Evolutionary conservation across 208 protist genomes (phyloP).

Genomic region (Crithidia sp.): DNA sequence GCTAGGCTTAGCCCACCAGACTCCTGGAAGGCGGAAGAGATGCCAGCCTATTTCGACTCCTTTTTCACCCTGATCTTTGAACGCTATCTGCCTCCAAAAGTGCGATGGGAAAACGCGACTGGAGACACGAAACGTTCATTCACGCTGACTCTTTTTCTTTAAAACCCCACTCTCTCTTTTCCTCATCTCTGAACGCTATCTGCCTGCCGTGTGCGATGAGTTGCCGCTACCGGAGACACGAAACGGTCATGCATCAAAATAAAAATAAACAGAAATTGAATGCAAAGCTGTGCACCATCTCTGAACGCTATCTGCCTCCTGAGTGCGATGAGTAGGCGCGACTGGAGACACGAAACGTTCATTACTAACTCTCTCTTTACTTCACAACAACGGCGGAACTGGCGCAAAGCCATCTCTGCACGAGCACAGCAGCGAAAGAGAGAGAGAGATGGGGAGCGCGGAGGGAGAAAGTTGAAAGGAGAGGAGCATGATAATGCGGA

Average conservation of each 20-base stretch:
- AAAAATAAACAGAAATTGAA: not conserved
- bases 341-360: constrained; percentile 60
- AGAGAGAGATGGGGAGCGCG: too few relatives aligned
- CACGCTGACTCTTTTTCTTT: too few relatives aligned
- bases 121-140: constrained; percentile 63
- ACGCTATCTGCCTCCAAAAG: constrained; percentile 54
- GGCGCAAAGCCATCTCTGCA: not conserved
- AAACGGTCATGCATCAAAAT: constrained; percentile 33
- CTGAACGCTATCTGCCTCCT: constrained; percentile 64
- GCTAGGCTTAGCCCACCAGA: too few relatives aligned
- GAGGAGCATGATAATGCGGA: too few relatives aligned
- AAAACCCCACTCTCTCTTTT: not conserved
- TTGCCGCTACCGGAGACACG: constrained; percentile 36
- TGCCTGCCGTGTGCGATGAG: constrained; percentile 39
- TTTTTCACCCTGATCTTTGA: constrained; percentile 33
- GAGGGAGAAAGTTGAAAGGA: too few relatives aligned
- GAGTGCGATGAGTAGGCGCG: constrained; percentile 30
- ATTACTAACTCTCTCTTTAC: constrained; percentile 5
- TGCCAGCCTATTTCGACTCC: too few relatives aligned
- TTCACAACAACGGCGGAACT: not conserved
- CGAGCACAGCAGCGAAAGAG: not conserved
- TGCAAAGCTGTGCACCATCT: constrained; percentile 20
- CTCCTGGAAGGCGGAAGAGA: too few relatives aligned
- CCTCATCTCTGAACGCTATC: constrained; percentile 28
- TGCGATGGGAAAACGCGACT: constrained; percentile 31